Evolutionary conservation across 208 protist genomes (phyloP), one percentile per base, ranked within the genome.

Genomic region (Lotmaria passim): DNA sequence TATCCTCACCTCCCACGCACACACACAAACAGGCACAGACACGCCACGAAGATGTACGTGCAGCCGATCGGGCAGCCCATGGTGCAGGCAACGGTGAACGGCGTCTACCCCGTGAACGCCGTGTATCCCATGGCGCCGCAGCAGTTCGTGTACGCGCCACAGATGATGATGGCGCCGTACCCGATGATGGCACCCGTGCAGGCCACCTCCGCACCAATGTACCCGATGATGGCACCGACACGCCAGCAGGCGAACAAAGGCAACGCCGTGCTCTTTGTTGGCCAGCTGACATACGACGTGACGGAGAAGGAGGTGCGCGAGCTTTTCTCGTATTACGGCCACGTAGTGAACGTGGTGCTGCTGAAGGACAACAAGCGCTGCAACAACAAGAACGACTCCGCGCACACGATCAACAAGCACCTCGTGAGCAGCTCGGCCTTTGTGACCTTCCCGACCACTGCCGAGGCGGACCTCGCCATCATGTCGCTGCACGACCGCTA

Each of bases 381-480:
- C 28, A 52, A 3, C 48, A 47, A 24, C 21, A 73, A 79, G n/a
- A 21, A 11, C 6, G 15, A 61, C 15, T n/a, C n/a, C n/a, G n/a
- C n/a, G n/a, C 26, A 5, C 2, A 65, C 72, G 23, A 53, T 7
- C 46, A 67, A 14, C 67, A 69, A 69, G 23, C 60, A 79, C 19
- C 66, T 77, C 36, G 61, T 84, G 5, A 73, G 78, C 31, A 84
- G 73, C 69, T 79, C 72, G 15, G 79, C 79, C 17, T 83, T 83
- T 41, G 78, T 83, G 26, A 79, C 78, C 5, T 83, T 69, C 56
- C 68, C 52, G 21, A 73, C 64, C 26, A 90, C 81, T 7, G 67
- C 78, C 17, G 85, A 90, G 61, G 85, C 85, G 8, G 85, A 90
- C 57, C 46, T 62, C n/a, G 78, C 85, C 41, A 90, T 90, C 52